Evolutionary conservation across 768 basidiomycete genomes (phyloP), one percentile per base, ranked within the genome.

Genomic region (Pisolithus albus): DNA sequence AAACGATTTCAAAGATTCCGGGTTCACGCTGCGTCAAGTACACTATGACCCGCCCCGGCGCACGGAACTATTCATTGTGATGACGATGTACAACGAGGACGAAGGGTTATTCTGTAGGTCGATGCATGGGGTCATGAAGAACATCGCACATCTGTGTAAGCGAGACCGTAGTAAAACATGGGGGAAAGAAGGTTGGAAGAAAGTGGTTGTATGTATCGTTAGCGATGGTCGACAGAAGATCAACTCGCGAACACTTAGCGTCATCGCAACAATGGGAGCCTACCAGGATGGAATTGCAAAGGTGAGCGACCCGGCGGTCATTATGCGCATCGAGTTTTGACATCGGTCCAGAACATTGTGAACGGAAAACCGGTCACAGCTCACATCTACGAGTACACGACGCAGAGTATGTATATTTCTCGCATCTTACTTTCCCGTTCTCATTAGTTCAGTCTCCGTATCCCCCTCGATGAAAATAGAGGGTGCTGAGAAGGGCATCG

Each of bases 151-250:
- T 67, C 67, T 97, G 54, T 92, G 89, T 63, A 88, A 84, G 57
- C 76, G 94, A 19, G 86, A 88, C 42, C 74, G 89, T 45, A 88
- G 84, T 59, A 93, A 90, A 76, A 96, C 89, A 4, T 98, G 95
- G 95, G 94, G 93, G 1, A 87, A 88, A 65, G 93, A 96, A 0
- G 92, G 92, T 1, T 98, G 95, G 95, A 94, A 97, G 76, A 97
- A 96, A 76, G 90, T 95, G 32, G 93, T 94, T 7, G 86, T 95
- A 9, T 92, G 89, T 61, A 84, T 94, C 58, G 92, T 95, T 7
- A 88, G 86, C 39, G 91, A 94, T 66, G 92, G 91, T 1, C 78
- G 92, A 28, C 64, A 70, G 56, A 92, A 92, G 77, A 88, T 95
- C 68, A 91, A 92, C 64, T 78, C 85, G 40, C 71, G 90, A 54